Evolutionary conservation across 164 flowering plant genomes (phyloP), one percentile per base, ranked within the genome.

Genomic region (Pachysandra terminalis): DNA sequence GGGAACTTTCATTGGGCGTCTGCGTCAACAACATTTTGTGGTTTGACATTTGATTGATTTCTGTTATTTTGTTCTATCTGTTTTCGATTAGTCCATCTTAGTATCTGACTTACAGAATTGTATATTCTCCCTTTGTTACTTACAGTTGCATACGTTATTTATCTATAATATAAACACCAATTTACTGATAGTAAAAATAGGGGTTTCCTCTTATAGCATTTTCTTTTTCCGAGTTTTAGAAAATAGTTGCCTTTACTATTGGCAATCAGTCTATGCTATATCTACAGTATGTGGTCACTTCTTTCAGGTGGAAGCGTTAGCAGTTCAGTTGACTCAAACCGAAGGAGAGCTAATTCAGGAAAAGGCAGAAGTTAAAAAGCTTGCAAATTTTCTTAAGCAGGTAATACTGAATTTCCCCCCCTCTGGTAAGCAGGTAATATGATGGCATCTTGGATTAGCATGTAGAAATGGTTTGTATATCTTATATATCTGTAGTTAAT

Each of bases 311-410:
- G 98, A 93, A 81, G 93, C 96, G 74, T 83, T 96, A 77, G 99
- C 97, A 37, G 88, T 89, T 71, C 97, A 96, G 75, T 74, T 96
- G 72, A 93, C 90, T 71, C 90, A 88, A 74, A 84, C 97, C 72
- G 99, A 96, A 85, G 98, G 99, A 71, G 99, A 96, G 75, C 74
- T 96, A 56, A 83, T 96, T 66, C 96, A 92, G 67, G 98, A 93
- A 72, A 96, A 90, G 78, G 74, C 85, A 13, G 98, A 96, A 84
- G 96, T 93, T 74, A 92, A 86, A 81, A 96, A 79, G 83, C 87
- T 96, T 17, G 98, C 97, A 22, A 82, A 75, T 83, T 86, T 96
- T 80, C 88, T 96, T 35, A 88, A 88, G 86, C 88, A 90, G 88
- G 90, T 86, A 69, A 59, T 19, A 23, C 32, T 32, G 24, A 59